Base-by-base conservation (phyloP, 129 eudicot species). In the Pittosporum tobira region DNA sequence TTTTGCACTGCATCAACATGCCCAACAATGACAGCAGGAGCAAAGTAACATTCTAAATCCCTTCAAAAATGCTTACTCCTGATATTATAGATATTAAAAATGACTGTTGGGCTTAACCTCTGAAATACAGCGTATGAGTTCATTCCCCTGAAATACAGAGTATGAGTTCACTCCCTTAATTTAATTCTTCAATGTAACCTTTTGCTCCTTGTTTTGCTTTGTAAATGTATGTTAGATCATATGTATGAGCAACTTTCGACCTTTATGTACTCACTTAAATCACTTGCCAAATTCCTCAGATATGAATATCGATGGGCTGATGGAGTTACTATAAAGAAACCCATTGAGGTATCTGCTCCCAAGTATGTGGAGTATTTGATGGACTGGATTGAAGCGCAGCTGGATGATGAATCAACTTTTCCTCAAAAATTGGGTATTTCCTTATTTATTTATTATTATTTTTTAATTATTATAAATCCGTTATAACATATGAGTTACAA, bases 301-400 rank as follows among this genome's bases (percentile, higher is more conserved):
- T 81, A 81, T 5, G 88, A 82, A 67, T 82, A 82, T 70, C 64
- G 88, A 67, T 82, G 88, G 88, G 88, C 88, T 24, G 88, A 82
- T 61, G 88, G 88, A 52, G 88, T 82, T 51, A 30, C 81, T 22
- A 82, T 82, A 52, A 82, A 80, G 81, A 80, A 68, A 68, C 86
- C 86, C 0, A 80, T 80, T 23, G 86, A 71, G 63, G 86, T 80
- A 51, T 80, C 86, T 52, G 83, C 87, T 68, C 87, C 79, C 21
- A 69, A 80, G 49, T 75, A 80, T 31, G 85, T 79, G 6, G 85
- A 79, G 63, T 79, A 79, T 63, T 63, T 79, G 69, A 79, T 79
- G 85, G 81, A 75, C 36, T 79, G 85, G 85, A 71, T 79, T 46
- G 85, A 79, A 75, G 30, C 81, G 53, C 85, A 79, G 71, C 78